These are phyloP conservation scores for Venustampulla echinocandica DNA, from an alignment of 495 filamentous ascomycete genomes.

Conservation along the genomic window DNA sequence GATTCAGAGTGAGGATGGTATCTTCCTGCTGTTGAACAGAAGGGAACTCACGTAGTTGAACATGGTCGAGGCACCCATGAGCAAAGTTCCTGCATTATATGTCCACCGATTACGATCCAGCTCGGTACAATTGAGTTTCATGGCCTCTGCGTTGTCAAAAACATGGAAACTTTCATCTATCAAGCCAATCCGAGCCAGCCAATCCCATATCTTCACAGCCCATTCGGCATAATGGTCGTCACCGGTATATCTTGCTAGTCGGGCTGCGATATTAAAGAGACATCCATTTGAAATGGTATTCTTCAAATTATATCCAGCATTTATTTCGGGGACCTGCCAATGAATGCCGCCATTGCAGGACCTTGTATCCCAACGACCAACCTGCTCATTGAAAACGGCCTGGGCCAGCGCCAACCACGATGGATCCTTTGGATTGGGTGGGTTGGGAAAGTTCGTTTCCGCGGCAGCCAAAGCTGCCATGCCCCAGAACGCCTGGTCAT, in stretches of 20 bases:
- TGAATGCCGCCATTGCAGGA: constrained; percentile 61
- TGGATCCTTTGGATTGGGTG: constrained; percentile 37
- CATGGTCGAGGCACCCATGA: constrained; percentile 60
- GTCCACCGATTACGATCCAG: constrained; percentile 52
- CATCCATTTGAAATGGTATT: constrained; percentile 67
- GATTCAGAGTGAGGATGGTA: too few species aligned
- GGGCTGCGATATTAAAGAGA: constrained; percentile 67
- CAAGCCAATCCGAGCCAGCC: constrained; percentile 48
- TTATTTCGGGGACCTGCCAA: constrained; percentile 68
- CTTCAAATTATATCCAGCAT: constrained; percentile 61
- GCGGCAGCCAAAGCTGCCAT: constrained; percentile 58
- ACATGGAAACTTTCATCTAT: constrained; percentile 49
- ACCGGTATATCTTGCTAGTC: constrained; percentile 56
- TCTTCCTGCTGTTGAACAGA: not conserved
- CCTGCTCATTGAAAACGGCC: constrained; percentile 70
- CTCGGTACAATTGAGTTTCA: constrained; percentile 40
- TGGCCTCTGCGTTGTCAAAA: constrained; percentile 57
- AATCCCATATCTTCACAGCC: constrained; percentile 57
- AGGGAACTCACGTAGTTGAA: constrained; percentile 45
- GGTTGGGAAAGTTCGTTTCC: constrained; percentile 52
- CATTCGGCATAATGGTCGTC: constrained; percentile 62
- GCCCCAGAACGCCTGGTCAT: constrained; percentile 61
- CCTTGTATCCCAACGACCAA: constrained; percentile 50
- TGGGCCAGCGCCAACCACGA: constrained; percentile 71
- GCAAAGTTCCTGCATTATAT: constrained; percentile 55